phyloP scores from a whole-genome alignment of 495 filamentous ascomycete species.

The Elasticomyces elasticus region DNA sequence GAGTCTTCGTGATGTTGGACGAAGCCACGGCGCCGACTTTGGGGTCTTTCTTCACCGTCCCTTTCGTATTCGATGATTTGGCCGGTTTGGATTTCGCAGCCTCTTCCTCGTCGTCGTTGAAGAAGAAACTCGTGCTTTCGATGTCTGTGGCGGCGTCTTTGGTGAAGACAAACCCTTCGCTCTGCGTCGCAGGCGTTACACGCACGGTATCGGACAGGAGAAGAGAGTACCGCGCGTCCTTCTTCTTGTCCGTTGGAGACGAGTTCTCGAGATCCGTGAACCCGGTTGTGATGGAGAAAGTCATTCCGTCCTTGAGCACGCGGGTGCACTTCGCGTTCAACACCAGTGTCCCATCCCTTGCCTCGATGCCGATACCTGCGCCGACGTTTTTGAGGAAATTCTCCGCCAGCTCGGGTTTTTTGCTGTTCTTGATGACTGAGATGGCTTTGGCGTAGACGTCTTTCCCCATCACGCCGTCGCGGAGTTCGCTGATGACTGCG shows the following conservation, averaged over 20 bases:
- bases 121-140: constrained; percentile 92
- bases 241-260: constrained; percentile 72
- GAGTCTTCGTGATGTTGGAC: constrained; percentile 87
- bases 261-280: constrained; percentile 80
- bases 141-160: constrained; percentile 81
- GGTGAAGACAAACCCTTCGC: constrained; percentile 76
- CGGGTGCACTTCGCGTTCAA: constrained; percentile 77
- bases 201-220: constrained; percentile 88
- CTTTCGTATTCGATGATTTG: too few relatives aligned
- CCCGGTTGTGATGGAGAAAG: constrained; percentile 75
- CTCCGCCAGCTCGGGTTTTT: constrained; percentile 88
- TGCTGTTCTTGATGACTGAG: constrained; percentile 55
- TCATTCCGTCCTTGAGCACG: constrained; percentile 90
- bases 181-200: constrained; percentile 38
- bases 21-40: constrained; percentile 74
- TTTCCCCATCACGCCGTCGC: constrained; percentile 77
- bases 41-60: constrained; percentile 74
- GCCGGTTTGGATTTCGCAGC: constrained; percentile 47
- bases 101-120: constrained; percentile 61
- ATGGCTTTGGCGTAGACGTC: constrained; percentile 88
- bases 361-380: constrained; percentile 85
- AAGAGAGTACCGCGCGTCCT: constrained; percentile 68
- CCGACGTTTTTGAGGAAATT: constrained; percentile 87
- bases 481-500: constrained; percentile 73
- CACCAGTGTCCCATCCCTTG: constrained; percentile 66